phyloP scores from a whole-genome alignment of 176 grass and related monocot genomes.

The Lolium rigidum region DNA sequence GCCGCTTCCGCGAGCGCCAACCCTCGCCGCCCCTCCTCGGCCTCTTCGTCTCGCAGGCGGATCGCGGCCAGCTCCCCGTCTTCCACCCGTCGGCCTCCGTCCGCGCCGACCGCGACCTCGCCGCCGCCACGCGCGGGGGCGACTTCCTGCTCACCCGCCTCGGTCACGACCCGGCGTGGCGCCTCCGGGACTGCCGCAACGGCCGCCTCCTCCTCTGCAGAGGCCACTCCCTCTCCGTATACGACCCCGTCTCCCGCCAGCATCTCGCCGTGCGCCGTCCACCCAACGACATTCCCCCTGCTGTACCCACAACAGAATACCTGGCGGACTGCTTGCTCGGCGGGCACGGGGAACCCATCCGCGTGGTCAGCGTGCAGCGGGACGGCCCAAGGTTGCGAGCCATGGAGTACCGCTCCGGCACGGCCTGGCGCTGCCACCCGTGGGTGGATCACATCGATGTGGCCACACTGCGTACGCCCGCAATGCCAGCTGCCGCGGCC shows the following conservation, averaged over 20 bases:
- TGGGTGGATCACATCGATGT: not conserved
- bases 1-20: not conserved
- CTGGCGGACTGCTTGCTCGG: constrained; percentile 13
- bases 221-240: no score
- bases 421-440: constrained; percentile 8
- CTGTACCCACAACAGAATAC: not conserved
- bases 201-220: no score
- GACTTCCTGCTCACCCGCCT: no score
- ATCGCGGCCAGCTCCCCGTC: not conserved
- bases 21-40: not conserved
- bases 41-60: not conserved
- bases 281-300: not conserved
- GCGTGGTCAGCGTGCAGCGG: constrained; percentile 30
- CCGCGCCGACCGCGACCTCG: no score
- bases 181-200: no score
- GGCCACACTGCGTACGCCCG: not conserved
- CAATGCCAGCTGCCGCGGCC: not conserved
- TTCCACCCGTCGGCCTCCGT: not conserved
- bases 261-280: no score
- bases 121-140: no score
- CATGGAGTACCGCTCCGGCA: constrained; percentile 1
- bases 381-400: constrained; percentile 7
- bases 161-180: no score
- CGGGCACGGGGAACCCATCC: constrained; percentile 4
- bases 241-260: no score